A percentile compares a stretch with the other conserved stretches of the same genome.
These are phyloP conservation scores for Danielia reshetovae DNA, from an alignment of 805 yeast species.

Conservation along the genomic window DNA sequence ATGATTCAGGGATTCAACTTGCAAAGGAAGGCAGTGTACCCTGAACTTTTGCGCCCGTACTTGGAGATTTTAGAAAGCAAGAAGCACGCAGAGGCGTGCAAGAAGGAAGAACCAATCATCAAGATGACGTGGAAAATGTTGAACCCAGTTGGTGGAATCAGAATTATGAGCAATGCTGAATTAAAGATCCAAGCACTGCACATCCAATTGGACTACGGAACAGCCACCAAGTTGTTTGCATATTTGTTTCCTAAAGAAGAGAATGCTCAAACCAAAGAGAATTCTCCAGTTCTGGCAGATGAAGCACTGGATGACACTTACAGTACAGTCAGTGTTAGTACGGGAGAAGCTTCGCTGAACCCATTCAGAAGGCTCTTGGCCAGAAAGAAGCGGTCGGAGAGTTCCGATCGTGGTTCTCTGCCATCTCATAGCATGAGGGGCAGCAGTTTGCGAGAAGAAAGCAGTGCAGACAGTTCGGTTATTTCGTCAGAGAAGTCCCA, in stretches of 20 bases:
- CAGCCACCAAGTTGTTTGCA: slow-evolving; percentile 57
- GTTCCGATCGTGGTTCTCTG: neutral
- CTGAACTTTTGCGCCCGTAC: slow-evolving; percentile 64
- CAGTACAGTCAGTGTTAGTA: slow-evolving; percentile 1
- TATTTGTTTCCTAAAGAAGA: slow-evolving; percentile 66
- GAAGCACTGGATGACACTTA: slow-evolving; percentile 2
- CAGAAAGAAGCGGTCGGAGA: neutral
- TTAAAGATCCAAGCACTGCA: slow-evolving; percentile 62
- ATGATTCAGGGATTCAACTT: slow-evolving; percentile 69
- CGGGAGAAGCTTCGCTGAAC: slow-evolving; percentile 1
- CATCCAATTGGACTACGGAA: slow-evolving; percentile 66
- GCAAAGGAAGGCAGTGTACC: slow-evolving; percentile 53
- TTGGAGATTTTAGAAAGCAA: slow-evolving; percentile 16
- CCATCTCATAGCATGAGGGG: neutral
- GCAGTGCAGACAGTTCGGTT: neutral
- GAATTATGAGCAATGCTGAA: slow-evolving; percentile 65
- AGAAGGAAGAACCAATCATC: slow-evolving; percentile 22
- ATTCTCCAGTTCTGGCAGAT: slow-evolving; percentile 46
- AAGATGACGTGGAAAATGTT: slow-evolving; percentile 67
- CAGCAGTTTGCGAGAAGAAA: neutral
- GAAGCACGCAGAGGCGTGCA: slow-evolving; percentile 7
- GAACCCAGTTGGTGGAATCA: slow-evolving; percentile 85
- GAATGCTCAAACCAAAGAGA: slow-evolving; percentile 1
- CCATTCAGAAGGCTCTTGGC: slow-evolving; percentile 4
- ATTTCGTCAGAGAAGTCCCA: neutral